phyloP scores from a whole-genome alignment of 768 basidiomycete species.

The Calocera viscosa region DNA sequence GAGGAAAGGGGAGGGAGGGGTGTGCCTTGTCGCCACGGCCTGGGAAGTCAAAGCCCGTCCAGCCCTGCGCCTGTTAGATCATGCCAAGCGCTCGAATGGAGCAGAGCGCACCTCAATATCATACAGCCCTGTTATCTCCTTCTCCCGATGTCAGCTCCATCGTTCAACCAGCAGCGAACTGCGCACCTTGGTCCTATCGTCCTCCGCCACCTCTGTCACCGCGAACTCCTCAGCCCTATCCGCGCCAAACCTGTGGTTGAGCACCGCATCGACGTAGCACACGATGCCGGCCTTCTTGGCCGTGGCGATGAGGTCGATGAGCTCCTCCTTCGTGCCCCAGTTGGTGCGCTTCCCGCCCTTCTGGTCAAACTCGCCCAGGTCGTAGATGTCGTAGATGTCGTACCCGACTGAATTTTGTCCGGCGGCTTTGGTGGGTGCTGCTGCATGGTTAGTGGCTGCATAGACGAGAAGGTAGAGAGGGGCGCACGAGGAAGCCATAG shows the following conservation, averaged over 20 bases:
- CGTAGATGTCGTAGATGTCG: conserved; percentile 43
- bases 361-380: conserved; percentile 73
- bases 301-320: conserved; percentile 52
- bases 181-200: conserved; percentile 58
- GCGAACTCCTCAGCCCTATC: conserved; percentile 58
- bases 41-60: conserved; percentile 80
- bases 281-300: conserved; percentile 60
- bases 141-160: no score
- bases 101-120: conserved; percentile 48
- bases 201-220: conserved; percentile 56
- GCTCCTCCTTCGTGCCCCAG: conserved; percentile 79
- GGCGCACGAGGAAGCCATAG: conserved; percentile 55
- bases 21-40: conserved; percentile 47
- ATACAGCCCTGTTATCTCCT: conserved; percentile 43
- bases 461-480: neutral
- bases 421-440: conserved; percentile 13
- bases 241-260: conserved; percentile 82
- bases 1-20: neutral
- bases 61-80: conserved; percentile 38
- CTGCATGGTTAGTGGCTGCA: neutral
- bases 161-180: no score
- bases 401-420: conserved; percentile 4
- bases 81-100: neutral
- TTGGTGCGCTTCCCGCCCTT: conserved; percentile 58
- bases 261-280: conserved; percentile 72